These are phyloP conservation scores for Breviolum minutum DNA, from an alignment of 73 alveolate species.

Conservation along the genomic window DNA sequence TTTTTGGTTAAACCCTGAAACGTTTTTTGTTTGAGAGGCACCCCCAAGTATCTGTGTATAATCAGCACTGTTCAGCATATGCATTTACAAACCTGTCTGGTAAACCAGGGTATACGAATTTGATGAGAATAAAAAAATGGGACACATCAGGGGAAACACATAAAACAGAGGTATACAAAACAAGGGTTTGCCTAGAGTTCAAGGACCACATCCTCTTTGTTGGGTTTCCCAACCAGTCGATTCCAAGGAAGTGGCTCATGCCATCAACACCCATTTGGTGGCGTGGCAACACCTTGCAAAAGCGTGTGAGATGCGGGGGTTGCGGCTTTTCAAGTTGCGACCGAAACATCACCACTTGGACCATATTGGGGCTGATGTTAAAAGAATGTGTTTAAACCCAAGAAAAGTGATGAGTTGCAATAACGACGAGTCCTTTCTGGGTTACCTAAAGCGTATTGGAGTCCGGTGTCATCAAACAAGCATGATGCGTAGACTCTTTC, in stretches of 20 bases:
- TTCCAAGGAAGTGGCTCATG: background rate
- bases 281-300: slow-evolving; percentile 34
- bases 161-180: no score
- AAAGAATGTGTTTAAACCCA: background rate
- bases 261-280: background rate
- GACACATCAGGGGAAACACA: no score
- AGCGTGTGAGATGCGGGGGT: background rate
- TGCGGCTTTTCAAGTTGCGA: background rate
- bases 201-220: background rate
- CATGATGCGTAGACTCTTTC: background rate
- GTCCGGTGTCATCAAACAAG: background rate
- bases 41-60: background rate
- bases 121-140: no score
- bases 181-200: background rate
- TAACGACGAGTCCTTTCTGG: background rate
- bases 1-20: background rate
- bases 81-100: background rate
- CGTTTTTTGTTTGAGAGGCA: background rate
- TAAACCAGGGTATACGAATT: background rate
- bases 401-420: background rate
- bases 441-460: background rate
- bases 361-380: background rate
- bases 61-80: no score
- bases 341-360: slow-evolving; percentile 1
- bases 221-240: background rate